Percentiles rank a stretch among this genome's conserved stretches.
These are phyloP conservation scores for Chloranthus sessilifolius DNA, from an alignment of 164 flowering plant species.

Conservation along the genomic window DNA sequence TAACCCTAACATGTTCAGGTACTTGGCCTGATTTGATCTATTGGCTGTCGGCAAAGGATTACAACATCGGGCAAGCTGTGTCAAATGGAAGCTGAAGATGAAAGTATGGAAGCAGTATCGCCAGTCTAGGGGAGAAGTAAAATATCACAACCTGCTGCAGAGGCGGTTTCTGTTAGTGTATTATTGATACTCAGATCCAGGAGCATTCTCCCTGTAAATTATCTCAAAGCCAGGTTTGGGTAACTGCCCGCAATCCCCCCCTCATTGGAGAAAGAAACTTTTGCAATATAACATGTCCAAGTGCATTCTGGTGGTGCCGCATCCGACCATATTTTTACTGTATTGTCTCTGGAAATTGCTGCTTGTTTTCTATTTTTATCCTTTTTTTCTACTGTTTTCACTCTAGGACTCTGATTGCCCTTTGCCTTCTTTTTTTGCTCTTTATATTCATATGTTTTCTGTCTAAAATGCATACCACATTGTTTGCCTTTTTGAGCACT, in stretches of 20 bases:
- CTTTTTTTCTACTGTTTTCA: conserved; percentile 9
- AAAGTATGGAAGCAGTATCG: conserved; percentile 8
- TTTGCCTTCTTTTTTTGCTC: too few species aligned
- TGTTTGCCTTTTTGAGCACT: neutral
- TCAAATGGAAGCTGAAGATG: conserved; percentile 8
- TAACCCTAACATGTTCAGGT: conserved; percentile 68
- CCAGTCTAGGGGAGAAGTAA: neutral
- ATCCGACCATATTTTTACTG: too few species aligned
- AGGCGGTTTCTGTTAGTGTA: conserved; percentile 1
- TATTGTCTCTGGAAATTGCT: conserved; percentile 1
- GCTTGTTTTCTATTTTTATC: neutral
- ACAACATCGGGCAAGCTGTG: neutral
- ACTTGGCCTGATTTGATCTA: conserved; percentile 56
- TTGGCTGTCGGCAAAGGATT: conserved; percentile 2
- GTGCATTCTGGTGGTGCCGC: conserved; percentile 7
- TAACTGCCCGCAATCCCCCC: conserved; percentile 3
- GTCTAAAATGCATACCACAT: neutral
- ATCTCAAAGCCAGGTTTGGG: conserved; percentile 3
- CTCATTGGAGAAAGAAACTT: conserved; percentile 9
- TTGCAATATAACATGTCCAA: conserved; percentile 9
- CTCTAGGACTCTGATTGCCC: conserved; percentile 1
- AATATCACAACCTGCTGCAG: too few species aligned
- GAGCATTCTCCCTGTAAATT: conserved; percentile 9
- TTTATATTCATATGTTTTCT: conserved; percentile 4
- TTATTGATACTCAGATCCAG: neutral